Evolutionary conservation across 2,329 filamentous ascomycete genomes (phyloP), one percentile per base, ranked within the genome.

Genomic region (Akanthomyces lecanii): DNA sequence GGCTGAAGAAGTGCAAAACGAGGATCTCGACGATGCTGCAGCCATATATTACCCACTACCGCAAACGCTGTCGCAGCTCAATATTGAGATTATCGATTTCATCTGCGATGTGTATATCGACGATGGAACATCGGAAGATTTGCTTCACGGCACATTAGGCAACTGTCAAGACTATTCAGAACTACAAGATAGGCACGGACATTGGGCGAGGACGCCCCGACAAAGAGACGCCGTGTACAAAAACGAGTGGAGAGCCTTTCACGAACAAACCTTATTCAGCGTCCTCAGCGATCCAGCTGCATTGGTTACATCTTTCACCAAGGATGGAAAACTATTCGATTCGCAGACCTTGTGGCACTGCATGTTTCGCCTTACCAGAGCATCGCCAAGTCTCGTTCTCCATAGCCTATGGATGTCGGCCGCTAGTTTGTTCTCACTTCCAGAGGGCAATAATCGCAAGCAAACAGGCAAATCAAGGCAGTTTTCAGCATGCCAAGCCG

Each of bases 331-430:
- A 51, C 71, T 85, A 0, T 79, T 85, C 61, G 84, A 88, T 70
- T 87, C 85, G 1, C 84, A 85, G 58, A 84, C 81, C 16, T 74
- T 86, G 1, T 89, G 83, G 84, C 87, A 86, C 69, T 84, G 82
- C 68, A 85, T 87, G 79, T 73, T 86, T 61, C 81, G 82, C 62
- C 74, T 89, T 72, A 85, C 82, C 5, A 78, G 84, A 55, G 79
- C 81, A 48, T 79, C 81, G 18, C 83, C 85, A 5, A 83, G 76
- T 53, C 71, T 88, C 23, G 84, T 89, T 2, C 82, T 88, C 58
- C 83, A 88, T 69, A 86, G 84, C 67, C 76, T 89, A 5, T 90
- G 87, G 87, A 77, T 84, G 66, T 84, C 84, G 6, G 78, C 85
- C 1, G 81, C 79, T 8, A 79, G 79, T 53, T 75, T 89, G 5